These are phyloP conservation scores for Omphalotus olearius DNA, from an alignment of 1,284 basidiomycete genomes.

Conservation along the genomic window DNA sequence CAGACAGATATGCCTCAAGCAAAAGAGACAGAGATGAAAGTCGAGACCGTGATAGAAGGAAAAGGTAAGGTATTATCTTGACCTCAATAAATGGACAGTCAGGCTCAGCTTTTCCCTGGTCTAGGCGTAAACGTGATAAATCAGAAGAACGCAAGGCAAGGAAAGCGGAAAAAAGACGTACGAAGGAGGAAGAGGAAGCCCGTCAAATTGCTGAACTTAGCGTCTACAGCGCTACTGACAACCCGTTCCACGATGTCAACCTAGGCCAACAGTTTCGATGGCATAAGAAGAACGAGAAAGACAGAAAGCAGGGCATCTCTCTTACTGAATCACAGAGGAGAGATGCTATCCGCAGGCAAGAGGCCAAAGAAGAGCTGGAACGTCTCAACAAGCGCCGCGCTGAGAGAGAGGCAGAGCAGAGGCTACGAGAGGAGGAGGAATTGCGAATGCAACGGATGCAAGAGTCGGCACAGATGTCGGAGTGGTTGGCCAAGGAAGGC, in stretches of 20 bases:
- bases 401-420: constrained; percentile 87
- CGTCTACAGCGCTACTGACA: constrained; percentile 91
- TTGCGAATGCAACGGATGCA: constrained; percentile 82
- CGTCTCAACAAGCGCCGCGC: constrained; percentile 86
- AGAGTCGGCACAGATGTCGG: constrained; percentile 95
- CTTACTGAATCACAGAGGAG: constrained; percentile 75
- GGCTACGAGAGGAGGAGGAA: constrained; percentile 89
- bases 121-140: constrained; percentile 75
- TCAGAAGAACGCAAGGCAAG: constrained; percentile 73
- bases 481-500: constrained; percentile 97
- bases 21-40: constrained; percentile 27
- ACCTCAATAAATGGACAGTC: not conserved
- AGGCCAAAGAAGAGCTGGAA: constrained; percentile 95
- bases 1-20: constrained; percentile 27
- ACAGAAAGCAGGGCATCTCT: constrained; percentile 83
- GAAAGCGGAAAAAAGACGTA: constrained; percentile 78
- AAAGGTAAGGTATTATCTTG: constrained; percentile 48
- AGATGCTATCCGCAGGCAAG: constrained; percentile 80
- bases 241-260: constrained; percentile 97
- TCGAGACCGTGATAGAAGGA: constrained; percentile 42
- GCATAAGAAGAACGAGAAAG: constrained; percentile 98
- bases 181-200: constrained; percentile 82
- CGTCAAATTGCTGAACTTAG: constrained; percentile 86
- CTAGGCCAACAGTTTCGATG: constrained; percentile 94
- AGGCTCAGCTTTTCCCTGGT: constrained; percentile 15